Conservation (phyloP, 2,329 filamentous ascomycete genomes). For the Pseudocercospora macadamiae region DNA sequence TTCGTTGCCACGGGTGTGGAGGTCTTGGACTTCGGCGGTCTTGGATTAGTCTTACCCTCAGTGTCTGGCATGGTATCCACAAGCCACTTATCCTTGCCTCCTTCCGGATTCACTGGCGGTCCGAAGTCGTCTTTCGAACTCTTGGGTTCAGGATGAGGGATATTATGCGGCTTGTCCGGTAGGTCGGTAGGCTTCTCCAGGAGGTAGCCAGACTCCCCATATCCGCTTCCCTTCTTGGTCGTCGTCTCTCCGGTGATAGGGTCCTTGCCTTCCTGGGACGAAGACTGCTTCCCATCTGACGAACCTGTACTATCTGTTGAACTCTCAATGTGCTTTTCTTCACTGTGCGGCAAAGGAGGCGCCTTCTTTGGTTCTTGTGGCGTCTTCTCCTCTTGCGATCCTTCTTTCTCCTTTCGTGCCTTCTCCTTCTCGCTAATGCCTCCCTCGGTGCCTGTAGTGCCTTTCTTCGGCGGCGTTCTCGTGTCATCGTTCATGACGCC, state of each 20-base stretch:
- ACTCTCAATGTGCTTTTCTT: conserved; percentile 67
- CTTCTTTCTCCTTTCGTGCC: conserved; percentile 67
- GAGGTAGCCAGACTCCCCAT: conserved; percentile 32
- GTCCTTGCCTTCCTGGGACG: conserved; percentile 41
- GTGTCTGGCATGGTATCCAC: conserved; percentile 44
- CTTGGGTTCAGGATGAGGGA: conserved; percentile 67
- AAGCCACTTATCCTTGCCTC: conserved; percentile 33
- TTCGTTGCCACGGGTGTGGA: conserved; percentile 4
- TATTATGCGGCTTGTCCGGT: conserved; percentile 75
- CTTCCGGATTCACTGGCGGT: conserved; percentile 29
- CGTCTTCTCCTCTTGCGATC: conserved; percentile 66
- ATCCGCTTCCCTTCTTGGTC: conserved; percentile 37
- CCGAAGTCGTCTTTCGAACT: conserved; percentile 26
- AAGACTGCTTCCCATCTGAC: conserved; percentile 32
- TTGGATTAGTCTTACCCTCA: conserved; percentile 39
- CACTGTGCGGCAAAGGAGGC: conserved; percentile 78
- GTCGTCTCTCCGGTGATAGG: conserved; percentile 23
- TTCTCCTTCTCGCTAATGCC: conserved; percentile 88
- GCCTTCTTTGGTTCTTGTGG: conserved; percentile 85
- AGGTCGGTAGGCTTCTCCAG: conserved; percentile 62
- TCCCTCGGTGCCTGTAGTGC: conserved; percentile 84
- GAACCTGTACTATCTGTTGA: conserved; percentile 38
- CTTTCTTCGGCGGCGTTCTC: conserved; percentile 74
- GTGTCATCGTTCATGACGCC: conserved; percentile 93
- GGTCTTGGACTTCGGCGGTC: conserved; percentile 34